Evolutionary conservation across 495 filamentous ascomycete genomes (phyloP), one percentile per base, ranked within the genome.

Genomic region (Penicillium cosmopolitanum): DNA sequence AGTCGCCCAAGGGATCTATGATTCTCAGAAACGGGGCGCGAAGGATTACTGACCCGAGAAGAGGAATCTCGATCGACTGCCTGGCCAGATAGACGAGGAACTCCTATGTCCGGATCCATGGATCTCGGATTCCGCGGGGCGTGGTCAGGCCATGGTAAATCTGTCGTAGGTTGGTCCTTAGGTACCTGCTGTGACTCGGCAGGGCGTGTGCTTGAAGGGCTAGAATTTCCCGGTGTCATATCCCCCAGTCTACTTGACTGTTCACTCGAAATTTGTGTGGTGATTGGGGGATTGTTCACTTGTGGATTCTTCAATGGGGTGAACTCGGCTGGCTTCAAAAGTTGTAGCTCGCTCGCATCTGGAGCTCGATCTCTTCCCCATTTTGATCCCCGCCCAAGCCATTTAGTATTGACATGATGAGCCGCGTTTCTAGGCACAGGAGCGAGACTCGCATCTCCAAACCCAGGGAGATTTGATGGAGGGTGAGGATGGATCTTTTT

Each of bases 361-460:
- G 79, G 81, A 13, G 71, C 73, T 4, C 66, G 66, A 54, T 84
- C 79, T 10, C 73, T 62, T 48, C 70, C 75, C 11, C 77, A 57
- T 51, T 61, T 73, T 40, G 21, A 33, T 13, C 23, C 34, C 38
- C 38, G 55, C n/a, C 35, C 53, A 5, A 12, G 25, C 31, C n/a
- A 3, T 12, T 53, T 44, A n/a, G 42, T 44, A 44, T 44, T 44
- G 7, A n/a, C n/a, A 44, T 44, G 16, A 16, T 19, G 15, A 18
- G 5, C 46, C 31, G n/a, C 1, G 7, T 5, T 40, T 43, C 4
- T 28, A 13, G 19, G 19, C 40, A 31, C 6, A 53, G 65, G 42
- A 3, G 16, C 42, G 16, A n/a, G 7, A 19, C 42, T 44, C 42
- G 16, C 16, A 44, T 44, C 5, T 19, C 42, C 42, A 13, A 44